A percentile compares a stretch with the other conserved stretches of the same genome.
Evolutionary conservation across 345 rosid species (phyloP).

Genomic region (Cochlearia excelsa): DNA sequence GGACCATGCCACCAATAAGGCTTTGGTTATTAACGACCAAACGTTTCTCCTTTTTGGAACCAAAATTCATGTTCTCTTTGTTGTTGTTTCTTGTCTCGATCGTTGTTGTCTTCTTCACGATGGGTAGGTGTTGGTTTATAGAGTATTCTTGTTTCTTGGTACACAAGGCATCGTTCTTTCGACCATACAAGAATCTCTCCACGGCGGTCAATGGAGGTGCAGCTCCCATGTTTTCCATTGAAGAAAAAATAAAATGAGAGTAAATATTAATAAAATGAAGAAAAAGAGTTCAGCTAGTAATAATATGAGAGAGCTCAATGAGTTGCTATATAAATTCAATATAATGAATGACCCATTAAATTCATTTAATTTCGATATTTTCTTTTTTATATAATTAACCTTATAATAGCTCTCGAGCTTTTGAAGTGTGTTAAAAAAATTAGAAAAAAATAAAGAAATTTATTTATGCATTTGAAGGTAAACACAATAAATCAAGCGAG

Average conservation of each 20-base stretch:
- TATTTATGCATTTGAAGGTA: background rate
- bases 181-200: conserved; percentile 66
- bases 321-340: conserved; percentile 14
- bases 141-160: conserved; percentile 28
- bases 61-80: conserved; percentile 38
- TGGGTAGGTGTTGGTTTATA: background rate
- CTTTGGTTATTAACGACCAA: background rate
- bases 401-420: too few relatives aligned
- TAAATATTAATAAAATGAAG: conserved; percentile 15
- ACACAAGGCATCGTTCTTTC: conserved; percentile 26
- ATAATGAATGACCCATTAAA: conserved; percentile 21
- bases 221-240: conserved; percentile 35
- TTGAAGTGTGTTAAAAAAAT: background rate
- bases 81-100: conserved; percentile 22
- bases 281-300: conserved; percentile 24
- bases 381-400: background rate
- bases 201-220: conserved; percentile 67
- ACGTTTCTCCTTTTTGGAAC: conserved; percentile 15
- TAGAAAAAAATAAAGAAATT: background rate
- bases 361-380: conserved; percentile 10
- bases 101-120: background rate
- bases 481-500: background rate
- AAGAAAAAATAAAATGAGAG: background rate
- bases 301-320: conserved; percentile 13
- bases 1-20: conserved; percentile 12